Conservation (phyloP, 1,284 basidiomycete genomes). For the Naganishia sp. region DNA sequence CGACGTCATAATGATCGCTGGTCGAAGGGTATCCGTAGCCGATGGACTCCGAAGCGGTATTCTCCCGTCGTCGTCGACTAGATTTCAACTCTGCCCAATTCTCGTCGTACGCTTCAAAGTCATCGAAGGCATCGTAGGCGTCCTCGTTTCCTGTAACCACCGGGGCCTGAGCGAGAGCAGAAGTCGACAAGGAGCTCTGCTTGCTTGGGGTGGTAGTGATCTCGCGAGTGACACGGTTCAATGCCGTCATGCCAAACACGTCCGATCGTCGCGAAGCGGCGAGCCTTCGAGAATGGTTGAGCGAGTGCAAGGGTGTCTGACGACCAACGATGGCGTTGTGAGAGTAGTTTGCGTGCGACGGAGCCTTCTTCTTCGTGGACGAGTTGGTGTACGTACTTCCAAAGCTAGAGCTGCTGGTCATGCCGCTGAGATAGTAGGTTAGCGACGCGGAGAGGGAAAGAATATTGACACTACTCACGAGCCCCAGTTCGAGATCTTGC, state of each 20-base stretch:
- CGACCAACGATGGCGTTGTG: constrained; percentile 25
- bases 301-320: constrained; percentile 24
- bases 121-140: constrained; percentile 18
- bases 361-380: constrained; percentile 28
- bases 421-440: not conserved
- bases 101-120: constrained; percentile 25
- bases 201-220: constrained; percentile 15
- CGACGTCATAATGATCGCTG: constrained; percentile 20
- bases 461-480: constrained; percentile 5
- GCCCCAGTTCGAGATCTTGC: constrained; percentile 24
- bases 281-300: constrained; percentile 24
- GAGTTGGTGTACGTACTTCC: constrained; percentile 15
- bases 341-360: constrained; percentile 20
- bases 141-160: constrained; percentile 5
- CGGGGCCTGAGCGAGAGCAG: constrained; percentile 8
- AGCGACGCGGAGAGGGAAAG: not conserved
- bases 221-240: constrained; percentile 20
- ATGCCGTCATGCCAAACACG: constrained; percentile 22
- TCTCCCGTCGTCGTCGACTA: constrained; percentile 19
- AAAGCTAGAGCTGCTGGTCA: constrained; percentile 25
- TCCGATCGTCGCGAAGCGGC: constrained; percentile 16
- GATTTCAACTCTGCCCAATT: constrained; percentile 23
- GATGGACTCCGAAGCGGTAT: constrained; percentile 19
- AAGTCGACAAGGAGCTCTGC: constrained; percentile 21
- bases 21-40: constrained; percentile 14